Conservation (phyloP, 495 filamentous ascomycete genomes). For the Pyronema omphalodes region DNA sequence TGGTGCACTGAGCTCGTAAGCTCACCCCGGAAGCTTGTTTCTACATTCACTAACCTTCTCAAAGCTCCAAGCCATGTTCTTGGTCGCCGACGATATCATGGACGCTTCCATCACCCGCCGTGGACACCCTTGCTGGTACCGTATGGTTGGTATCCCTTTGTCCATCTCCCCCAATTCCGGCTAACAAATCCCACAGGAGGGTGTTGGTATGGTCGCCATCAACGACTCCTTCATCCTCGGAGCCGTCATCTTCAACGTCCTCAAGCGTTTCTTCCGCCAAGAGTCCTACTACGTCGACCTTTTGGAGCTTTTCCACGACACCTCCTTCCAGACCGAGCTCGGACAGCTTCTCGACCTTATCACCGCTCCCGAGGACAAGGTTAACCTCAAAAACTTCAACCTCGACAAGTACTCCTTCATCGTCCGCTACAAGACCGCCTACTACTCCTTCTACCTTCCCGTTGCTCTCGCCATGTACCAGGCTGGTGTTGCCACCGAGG, state of each 20-base stretch:
- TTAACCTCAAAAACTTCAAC: slow-evolving; percentile 83
- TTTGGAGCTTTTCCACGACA: slow-evolving; percentile 88
- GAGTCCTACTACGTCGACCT: slow-evolving; percentile 78
- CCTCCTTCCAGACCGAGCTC: slow-evolving; percentile 50
- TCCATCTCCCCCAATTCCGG: background rate
- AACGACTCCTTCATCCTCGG: slow-evolving; percentile 98
- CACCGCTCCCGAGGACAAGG: slow-evolving; percentile 81
- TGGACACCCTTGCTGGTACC: slow-evolving; percentile 90
- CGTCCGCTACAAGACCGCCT: slow-evolving; percentile 97
- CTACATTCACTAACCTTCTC: slow-evolving; percentile 2
- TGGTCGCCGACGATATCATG: slow-evolving; percentile 98
- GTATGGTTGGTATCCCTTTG: slow-evolving; percentile 11
- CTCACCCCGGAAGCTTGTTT: background rate
- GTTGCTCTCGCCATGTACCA: slow-evolving; percentile 78
- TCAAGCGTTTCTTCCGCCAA: slow-evolving; percentile 78
- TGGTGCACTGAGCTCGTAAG: slow-evolving; percentile 77
- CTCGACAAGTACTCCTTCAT: slow-evolving; percentile 95
- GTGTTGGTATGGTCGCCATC: slow-evolving; percentile 86
- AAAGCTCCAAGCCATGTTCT: slow-evolving; percentile 85
- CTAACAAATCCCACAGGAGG: slow-evolving; percentile 33
- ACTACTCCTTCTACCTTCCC: slow-evolving; percentile 96
- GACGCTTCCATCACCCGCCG: slow-evolving; percentile 83
- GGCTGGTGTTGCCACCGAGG: slow-evolving; percentile 57
- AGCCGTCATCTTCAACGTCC: slow-evolving; percentile 66
- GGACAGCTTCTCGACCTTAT: slow-evolving; percentile 88